A percentile compares a stretch with the other conserved stretches of the same genome.
Conservation (phyloP, 768 basidiomycete genomes). For the Mycena capillaripes region DNA sequence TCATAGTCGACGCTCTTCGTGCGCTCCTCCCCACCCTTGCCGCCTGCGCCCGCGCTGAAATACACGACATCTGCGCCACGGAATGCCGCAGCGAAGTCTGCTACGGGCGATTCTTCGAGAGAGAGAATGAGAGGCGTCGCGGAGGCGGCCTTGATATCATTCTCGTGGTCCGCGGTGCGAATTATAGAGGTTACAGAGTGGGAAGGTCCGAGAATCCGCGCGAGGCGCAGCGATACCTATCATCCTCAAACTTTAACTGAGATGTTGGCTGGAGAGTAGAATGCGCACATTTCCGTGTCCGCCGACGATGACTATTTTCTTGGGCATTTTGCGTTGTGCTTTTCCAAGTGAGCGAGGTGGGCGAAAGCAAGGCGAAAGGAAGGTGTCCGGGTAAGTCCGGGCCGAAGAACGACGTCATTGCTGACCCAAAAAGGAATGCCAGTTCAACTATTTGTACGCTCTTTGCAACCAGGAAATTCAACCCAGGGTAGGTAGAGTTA, state of each 20-base stretch:
- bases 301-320: slow-evolving; percentile 65
- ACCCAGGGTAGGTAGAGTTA: too few species aligned
- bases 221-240: slow-evolving; percentile 26
- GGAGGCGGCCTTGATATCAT: slow-evolving; percentile 59
- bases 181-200: slow-evolving; percentile 60
- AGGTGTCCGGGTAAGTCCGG: too few species aligned
- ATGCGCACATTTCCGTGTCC: slow-evolving; percentile 64
- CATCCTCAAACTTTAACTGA: not conserved
- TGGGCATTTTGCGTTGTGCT: too few species aligned
- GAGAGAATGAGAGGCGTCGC: slow-evolving; percentile 68
- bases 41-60: slow-evolving; percentile 67
- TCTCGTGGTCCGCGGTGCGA: slow-evolving; percentile 59
- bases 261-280: not conserved
- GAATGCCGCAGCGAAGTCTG: slow-evolving; percentile 63
- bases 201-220: slow-evolving; percentile 18
- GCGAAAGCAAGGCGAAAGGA: too few species aligned
- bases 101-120: slow-evolving; percentile 64
- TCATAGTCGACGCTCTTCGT: slow-evolving; percentile 73
- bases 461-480: too few species aligned
- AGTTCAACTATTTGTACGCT: too few species aligned
- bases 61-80: slow-evolving; percentile 56
- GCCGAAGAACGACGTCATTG: too few species aligned
- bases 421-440: too few species aligned
- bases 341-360: too few species aligned
- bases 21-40: slow-evolving; percentile 67